A percentile compares a stretch with the other conserved stretches of the same genome.
Evolutionary conservation across 2,329 filamentous ascomycete genomes (phyloP).

Genomic region (Tolypocladium amazonense): DNA sequence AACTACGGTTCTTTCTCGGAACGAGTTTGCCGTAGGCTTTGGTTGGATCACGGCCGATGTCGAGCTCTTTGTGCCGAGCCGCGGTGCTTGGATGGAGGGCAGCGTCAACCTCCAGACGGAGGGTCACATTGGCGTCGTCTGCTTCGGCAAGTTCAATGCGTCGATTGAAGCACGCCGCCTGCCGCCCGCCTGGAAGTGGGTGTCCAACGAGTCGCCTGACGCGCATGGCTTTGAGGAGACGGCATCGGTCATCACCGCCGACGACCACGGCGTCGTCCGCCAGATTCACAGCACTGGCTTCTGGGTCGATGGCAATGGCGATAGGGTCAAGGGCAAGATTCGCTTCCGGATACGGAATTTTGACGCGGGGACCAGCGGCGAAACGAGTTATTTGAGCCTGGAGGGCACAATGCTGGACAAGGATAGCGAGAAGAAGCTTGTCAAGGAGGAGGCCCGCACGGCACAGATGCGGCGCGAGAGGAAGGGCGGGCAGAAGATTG

Average conservation of each 20-base stretch:
- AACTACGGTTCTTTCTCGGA: slow-evolving; percentile 41
- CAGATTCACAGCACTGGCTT: slow-evolving; percentile 52
- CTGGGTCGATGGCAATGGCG: slow-evolving; percentile 64
- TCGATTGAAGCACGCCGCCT: slow-evolving; percentile 70
- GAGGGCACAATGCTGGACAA: slow-evolving; percentile 75
- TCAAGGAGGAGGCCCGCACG: slow-evolving; percentile 32
- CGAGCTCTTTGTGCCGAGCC: slow-evolving; percentile 67
- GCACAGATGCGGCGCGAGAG: slow-evolving; percentile 23
- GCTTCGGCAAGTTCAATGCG: slow-evolving; percentile 86
- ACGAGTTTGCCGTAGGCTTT: slow-evolving; percentile 80
- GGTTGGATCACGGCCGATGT: slow-evolving; percentile 85
- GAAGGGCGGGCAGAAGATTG: slow-evolving; percentile 16
- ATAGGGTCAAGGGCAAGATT: slow-evolving; percentile 59
- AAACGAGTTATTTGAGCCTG: slow-evolving; percentile 72
- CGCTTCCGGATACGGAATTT: slow-evolving; percentile 76
- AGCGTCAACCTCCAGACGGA: slow-evolving; percentile 79
- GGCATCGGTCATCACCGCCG: slow-evolving; percentile 27
- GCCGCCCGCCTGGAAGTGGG: slow-evolving; percentile 72
- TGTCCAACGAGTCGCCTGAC: slow-evolving; percentile 40
- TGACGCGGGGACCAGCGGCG: slow-evolving; percentile 65
- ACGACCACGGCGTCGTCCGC: slow-evolving; percentile 41
- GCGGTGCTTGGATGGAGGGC: slow-evolving; percentile 67
- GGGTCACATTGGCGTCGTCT: slow-evolving; percentile 79
- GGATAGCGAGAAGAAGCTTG: slow-evolving; percentile 51
- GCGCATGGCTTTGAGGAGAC: slow-evolving; percentile 30